Evolutionary conservation across 805 yeast genomes (phyloP).

Genomic region (Wickerhamomyces rabaulensis): DNA sequence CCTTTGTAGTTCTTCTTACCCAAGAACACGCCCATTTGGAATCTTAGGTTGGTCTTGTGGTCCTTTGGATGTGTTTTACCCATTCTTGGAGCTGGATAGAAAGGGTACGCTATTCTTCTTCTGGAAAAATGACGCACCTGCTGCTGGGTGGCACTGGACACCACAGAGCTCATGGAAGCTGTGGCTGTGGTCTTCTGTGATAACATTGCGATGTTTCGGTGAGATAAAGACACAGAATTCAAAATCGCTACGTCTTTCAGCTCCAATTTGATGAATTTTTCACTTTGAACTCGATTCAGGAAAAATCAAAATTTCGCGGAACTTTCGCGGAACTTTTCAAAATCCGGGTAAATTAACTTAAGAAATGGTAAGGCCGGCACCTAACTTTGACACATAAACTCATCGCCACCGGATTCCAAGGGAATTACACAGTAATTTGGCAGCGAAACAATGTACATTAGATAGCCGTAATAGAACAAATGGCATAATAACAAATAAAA

Average conservation of each 20-base stretch:
- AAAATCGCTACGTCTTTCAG: not conserved
- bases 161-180: not conserved
- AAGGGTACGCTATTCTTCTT: conserved; percentile 50
- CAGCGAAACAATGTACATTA: not conserved
- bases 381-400: not conserved
- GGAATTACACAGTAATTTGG: too few species aligned
- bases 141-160: conserved; percentile 11
- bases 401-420: not conserved
- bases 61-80: conserved; percentile 35
- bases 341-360: not conserved
- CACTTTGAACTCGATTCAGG: not conserved
- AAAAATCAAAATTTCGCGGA: not conserved
- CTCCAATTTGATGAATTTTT: not conserved
- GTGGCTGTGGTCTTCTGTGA: not conserved
- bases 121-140: conserved; percentile 44
- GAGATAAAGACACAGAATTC: not conserved
- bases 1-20: conserved; percentile 86
- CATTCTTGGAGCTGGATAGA: conserved; percentile 39
- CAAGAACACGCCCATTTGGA: conserved; percentile 65
- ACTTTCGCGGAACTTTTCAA: not conserved
- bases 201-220: not conserved
- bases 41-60: conserved; percentile 50
- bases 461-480: not conserved
- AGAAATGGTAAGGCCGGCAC: not conserved
- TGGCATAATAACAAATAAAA: not conserved